Evolutionary conservation across 768 basidiomycete species (phyloP).

Genomic region (Lanmaoa rubissima): DNA sequence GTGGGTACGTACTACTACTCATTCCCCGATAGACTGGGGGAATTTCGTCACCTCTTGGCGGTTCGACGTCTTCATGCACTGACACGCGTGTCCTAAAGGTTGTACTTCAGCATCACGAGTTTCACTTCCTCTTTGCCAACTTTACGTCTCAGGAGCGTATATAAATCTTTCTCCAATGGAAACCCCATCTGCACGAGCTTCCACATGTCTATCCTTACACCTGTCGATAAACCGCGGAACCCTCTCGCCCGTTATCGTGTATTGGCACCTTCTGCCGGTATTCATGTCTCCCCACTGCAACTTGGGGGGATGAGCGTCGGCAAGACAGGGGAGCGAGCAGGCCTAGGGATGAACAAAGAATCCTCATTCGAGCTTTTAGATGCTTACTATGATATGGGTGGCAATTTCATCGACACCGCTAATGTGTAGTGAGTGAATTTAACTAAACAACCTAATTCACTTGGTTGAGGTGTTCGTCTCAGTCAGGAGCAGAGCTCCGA

Average conservation of each 20-base stretch:
- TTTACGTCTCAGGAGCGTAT: not conserved
- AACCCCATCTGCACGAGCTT: not conserved
- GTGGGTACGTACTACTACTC: not conserved
- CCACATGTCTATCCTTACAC: constrained; percentile 4
- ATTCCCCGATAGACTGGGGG: not conserved
- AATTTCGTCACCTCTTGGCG: not conserved
- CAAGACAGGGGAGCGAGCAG: too few species aligned
- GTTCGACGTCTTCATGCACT: not conserved
- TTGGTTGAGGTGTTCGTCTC: too few species aligned
- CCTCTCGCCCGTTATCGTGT: constrained; percentile 34
- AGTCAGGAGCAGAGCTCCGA: too few species aligned
- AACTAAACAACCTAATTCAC: too few species aligned
- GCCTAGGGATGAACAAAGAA: too few species aligned
- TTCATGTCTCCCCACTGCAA: constrained; percentile 45
- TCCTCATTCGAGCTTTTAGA: too few species aligned
- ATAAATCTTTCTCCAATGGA: not conserved
- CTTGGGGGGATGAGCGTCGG: constrained; percentile 30
- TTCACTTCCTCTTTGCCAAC: not conserved
- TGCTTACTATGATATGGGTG: too few species aligned
- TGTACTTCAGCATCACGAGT: not conserved
- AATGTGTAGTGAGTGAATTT: too few species aligned
- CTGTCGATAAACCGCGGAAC: constrained; percentile 19
- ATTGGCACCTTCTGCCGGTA: constrained; percentile 37
- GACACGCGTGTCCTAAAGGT: not conserved
- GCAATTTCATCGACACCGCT: too few species aligned